Conservation (phyloP, 495 filamentous ascomycete genomes). For the Hypomontagnella monticulosa region DNA sequence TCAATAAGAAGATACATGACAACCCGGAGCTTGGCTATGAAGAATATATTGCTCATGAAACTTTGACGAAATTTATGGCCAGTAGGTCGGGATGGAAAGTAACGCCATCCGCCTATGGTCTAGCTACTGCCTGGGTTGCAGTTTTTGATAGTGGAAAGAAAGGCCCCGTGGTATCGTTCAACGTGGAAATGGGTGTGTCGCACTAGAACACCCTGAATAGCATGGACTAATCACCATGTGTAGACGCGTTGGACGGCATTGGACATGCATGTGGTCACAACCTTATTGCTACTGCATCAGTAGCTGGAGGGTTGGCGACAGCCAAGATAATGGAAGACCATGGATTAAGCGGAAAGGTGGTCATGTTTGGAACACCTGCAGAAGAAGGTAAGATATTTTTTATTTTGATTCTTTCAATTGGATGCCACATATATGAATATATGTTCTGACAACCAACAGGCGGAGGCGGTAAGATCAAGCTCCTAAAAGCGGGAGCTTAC, state of each 20-base stretch:
- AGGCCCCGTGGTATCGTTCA: slow-evolving; percentile 64
- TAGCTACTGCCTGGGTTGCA: slow-evolving; percentile 67
- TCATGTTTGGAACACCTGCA: slow-evolving; percentile 74
- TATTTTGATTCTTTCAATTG: neutral
- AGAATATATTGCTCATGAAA: slow-evolving; percentile 67
- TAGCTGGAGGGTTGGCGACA: slow-evolving; percentile 68
- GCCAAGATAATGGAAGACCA: slow-evolving; percentile 58
- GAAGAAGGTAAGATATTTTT: slow-evolving; percentile 62
- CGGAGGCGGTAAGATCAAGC: slow-evolving; percentile 73
- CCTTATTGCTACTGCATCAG: slow-evolving; percentile 70
- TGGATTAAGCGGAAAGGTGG: slow-evolving; percentile 63
- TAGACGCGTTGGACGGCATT: slow-evolving; percentile 66
- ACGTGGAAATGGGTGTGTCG: slow-evolving; percentile 64
- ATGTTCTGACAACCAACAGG: slow-evolving; percentile 37
- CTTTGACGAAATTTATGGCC: slow-evolving; percentile 65
- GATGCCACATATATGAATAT: slow-evolving; percentile 11
- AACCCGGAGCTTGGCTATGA: slow-evolving; percentile 68
- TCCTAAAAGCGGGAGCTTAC: slow-evolving; percentile 71
- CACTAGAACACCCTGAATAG: neutral
- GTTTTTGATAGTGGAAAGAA: slow-evolving; percentile 58
- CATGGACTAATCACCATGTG: slow-evolving; percentile 14
- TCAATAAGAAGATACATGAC: slow-evolving; percentile 66
- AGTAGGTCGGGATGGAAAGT: slow-evolving; percentile 63
- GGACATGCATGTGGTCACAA: slow-evolving; percentile 78
- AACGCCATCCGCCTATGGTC: slow-evolving; percentile 62